These are phyloP conservation scores for Amyloporia xantha DNA, from an alignment of 768 basidiomycete species.

Conservation along the genomic window DNA sequence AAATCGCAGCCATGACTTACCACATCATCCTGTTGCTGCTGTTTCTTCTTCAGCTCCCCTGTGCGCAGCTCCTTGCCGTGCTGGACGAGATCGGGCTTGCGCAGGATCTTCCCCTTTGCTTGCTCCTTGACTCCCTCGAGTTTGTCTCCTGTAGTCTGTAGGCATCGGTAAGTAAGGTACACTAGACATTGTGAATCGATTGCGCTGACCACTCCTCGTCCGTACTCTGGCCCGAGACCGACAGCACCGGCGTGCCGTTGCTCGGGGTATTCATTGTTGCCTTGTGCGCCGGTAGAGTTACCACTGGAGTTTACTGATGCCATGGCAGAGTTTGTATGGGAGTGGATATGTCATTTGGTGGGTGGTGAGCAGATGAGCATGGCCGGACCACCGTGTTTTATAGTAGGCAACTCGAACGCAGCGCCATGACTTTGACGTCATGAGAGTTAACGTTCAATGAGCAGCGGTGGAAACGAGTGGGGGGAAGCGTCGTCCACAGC, in stretches of 20 bases:
- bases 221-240: conserved; percentile 34
- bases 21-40: conserved; percentile 23
- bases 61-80: conserved; percentile 33
- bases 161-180: not conserved
- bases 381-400: not conserved
- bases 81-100: conserved; percentile 30
- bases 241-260: conserved; percentile 38
- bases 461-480: too few relatives aligned
- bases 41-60: conserved; percentile 33
- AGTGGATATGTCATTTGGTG: not conserved
- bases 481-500: too few relatives aligned
- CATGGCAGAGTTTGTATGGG: too few relatives aligned
- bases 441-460: too few relatives aligned
- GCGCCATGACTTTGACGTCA: too few relatives aligned
- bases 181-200: too few relatives aligned
- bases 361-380: too few relatives aligned
- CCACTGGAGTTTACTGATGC: conserved; percentile 1
- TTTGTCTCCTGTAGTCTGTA: conserved; percentile 28
- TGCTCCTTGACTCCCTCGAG: conserved; percentile 32
- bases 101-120: conserved; percentile 32
- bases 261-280: conserved; percentile 22
- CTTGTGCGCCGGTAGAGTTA: not conserved
- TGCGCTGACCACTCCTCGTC: conserved; percentile 25
- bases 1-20: not conserved
- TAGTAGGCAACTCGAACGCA: too few relatives aligned